Evolutionary conservation across 176 grass and related monocot species (phyloP).

Genomic region (Oryza glumipatula): DNA sequence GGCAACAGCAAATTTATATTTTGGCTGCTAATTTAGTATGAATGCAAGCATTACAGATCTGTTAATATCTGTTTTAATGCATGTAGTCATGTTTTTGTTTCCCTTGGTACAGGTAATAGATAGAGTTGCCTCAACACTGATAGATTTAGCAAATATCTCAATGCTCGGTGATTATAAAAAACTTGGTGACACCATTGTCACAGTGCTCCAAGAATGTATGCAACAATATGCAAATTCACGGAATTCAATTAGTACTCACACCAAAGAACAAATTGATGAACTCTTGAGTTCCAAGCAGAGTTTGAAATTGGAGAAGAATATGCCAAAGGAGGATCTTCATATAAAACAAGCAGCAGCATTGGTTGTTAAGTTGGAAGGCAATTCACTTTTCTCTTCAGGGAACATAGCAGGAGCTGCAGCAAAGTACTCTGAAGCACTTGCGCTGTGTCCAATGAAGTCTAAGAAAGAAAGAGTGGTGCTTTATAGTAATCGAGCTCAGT

Average conservation of each 20-base stretch:
- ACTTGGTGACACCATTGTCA: conserved; percentile 79
- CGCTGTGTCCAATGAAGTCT: conserved; percentile 92
- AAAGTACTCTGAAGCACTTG: conserved; percentile 97
- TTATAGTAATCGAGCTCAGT: conserved; percentile 95
- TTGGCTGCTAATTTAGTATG: not conserved
- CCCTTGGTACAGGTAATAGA: conserved; percentile 70
- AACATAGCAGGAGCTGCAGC: conserved; percentile 86
- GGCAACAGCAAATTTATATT: not conserved
- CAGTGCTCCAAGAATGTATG: conserved; percentile 72
- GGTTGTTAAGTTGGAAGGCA: conserved; percentile 99
- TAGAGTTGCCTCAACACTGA: conserved; percentile 76
- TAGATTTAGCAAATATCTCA: conserved; percentile 81
- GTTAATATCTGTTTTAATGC: not conserved
- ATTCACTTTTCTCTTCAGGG: conserved; percentile 94
- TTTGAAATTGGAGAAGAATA: conserved; percentile 83
- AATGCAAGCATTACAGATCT: conserved; percentile 5
- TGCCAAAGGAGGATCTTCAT: conserved; percentile 96
- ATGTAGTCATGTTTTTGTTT: conserved; percentile 4
- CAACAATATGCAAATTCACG: conserved; percentile 54
- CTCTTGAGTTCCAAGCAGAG: conserved; percentile 80
- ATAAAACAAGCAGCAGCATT: conserved; percentile 98
- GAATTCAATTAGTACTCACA: conserved; percentile 55
- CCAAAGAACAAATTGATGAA: conserved; percentile 85
- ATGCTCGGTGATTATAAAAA: conserved; percentile 81
- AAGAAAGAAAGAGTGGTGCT: conserved; percentile 99